Conservation (phyloP, 108 stramenopile species). For the Skeletonema potamos region DNA sequence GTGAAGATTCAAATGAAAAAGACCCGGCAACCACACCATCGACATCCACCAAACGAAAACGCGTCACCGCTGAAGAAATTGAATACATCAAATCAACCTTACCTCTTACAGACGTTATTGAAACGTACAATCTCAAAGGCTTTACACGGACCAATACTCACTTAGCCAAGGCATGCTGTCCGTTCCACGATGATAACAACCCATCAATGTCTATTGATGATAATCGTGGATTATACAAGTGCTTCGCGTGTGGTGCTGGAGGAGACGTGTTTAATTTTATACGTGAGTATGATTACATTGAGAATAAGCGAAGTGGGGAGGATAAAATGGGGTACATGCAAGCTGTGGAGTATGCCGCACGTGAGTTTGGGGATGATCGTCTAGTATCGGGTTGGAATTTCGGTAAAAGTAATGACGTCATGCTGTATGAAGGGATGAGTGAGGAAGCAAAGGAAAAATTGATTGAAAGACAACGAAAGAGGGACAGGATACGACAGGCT, state of each 20-base stretch:
- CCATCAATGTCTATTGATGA: constrained; percentile 84
- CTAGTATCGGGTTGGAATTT: constrained; percentile 16
- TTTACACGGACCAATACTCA: constrained; percentile 49
- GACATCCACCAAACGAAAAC: background rate
- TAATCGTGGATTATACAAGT: constrained; percentile 82
- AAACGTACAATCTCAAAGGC: constrained; percentile 60
- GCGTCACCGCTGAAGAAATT: constrained; percentile 46
- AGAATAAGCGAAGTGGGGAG: constrained; percentile 10
- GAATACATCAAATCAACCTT: constrained; percentile 53
- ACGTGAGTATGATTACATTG: constrained; percentile 58
- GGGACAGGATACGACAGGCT: constrained; percentile 61
- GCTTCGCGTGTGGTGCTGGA: constrained; percentile 93
- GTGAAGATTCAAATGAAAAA: background rate
- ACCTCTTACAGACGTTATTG: constrained; percentile 58
- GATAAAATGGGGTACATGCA: constrained; percentile 71
- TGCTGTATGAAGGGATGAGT: constrained; percentile 8
- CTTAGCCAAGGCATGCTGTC: constrained; percentile 79
- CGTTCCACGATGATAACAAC: constrained; percentile 91
- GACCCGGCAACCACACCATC: background rate
- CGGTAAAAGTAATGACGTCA: background rate
- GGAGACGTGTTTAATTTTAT: constrained; percentile 91
- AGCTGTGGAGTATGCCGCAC: constrained; percentile 64
- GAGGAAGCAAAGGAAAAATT: constrained; percentile 30
- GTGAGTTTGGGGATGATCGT: constrained; percentile 47
- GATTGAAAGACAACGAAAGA: constrained; percentile 37